These are phyloP conservation scores for Cornus controversa DNA, from an alignment of 148 eudicot genomes.

Conservation along the genomic window DNA sequence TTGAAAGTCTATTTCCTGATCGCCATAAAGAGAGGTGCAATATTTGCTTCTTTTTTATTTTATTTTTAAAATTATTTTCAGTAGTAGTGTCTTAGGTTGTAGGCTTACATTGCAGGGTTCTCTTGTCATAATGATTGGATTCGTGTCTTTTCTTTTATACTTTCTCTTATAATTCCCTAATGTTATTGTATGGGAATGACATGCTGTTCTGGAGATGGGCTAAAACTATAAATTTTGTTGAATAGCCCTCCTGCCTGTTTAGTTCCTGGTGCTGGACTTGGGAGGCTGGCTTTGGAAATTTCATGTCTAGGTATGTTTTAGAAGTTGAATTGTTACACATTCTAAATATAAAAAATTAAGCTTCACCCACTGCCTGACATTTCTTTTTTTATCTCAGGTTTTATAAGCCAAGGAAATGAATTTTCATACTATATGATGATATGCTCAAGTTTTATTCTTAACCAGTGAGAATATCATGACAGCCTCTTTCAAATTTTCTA, in stretches of 20 bases:
- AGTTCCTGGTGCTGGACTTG: conserved; percentile 99
- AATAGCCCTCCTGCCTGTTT: conserved; percentile 88
- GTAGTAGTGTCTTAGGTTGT: not conserved
- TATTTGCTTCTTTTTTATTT: not conserved
- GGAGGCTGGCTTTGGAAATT: conserved; percentile 95
- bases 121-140: not conserved
- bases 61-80: not conserved
- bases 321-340: not conserved
- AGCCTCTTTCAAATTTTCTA: conserved; percentile 3
- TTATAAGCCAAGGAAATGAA: conserved; percentile 89
- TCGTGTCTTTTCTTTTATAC: not conserved
- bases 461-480: conserved; percentile 53
- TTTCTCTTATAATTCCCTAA: not conserved
- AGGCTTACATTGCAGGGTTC: not conserved
- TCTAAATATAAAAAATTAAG: conserved; percentile 10
- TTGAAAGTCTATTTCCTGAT: conserved; percentile 59
- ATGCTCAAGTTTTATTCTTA: conserved; percentile 95
- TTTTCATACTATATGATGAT: conserved; percentile 99
- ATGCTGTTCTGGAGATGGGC: conserved; percentile 5
- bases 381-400: conserved; percentile 47
- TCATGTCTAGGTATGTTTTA: conserved; percentile 72
- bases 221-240: conserved; percentile 1
- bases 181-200: not conserved
- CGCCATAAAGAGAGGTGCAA: conserved; percentile 63
- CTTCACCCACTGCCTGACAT: conserved; percentile 17